These are phyloP conservation scores for Comarum palustre DNA, from an alignment of 306 rosid species.

Conservation along the genomic window DNA sequence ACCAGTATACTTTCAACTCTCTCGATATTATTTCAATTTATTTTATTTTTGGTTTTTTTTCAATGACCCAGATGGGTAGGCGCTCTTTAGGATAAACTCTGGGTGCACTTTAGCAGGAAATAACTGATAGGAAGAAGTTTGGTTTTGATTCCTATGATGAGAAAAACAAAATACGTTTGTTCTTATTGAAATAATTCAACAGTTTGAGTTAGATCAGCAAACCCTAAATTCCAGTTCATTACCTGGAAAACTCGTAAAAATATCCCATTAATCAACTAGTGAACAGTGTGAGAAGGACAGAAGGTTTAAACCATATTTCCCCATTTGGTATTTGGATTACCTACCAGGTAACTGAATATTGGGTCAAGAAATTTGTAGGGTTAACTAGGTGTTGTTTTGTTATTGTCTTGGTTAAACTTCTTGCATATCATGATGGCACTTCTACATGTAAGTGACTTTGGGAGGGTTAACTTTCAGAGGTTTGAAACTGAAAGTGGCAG, in stretches of 20 bases:
- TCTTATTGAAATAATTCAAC: background rate
- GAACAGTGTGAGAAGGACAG: background rate
- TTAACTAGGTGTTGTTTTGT: background rate
- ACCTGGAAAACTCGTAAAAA: background rate
- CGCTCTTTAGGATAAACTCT: constrained; percentile 19
- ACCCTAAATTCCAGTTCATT: background rate
- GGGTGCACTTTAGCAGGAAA: background rate
- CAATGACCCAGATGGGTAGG: background rate
- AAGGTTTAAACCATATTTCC: background rate
- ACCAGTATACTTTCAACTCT: constrained; percentile 25
- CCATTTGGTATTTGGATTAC: background rate
- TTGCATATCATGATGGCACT: background rate
- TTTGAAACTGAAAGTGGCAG: background rate
- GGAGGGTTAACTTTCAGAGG: background rate
- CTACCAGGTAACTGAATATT: background rate
- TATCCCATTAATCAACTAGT: no score
- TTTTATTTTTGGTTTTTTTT: background rate
- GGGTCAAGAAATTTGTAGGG: background rate
- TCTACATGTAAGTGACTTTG: background rate
- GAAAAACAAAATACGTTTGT: background rate
- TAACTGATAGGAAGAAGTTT: constrained; percentile 14
- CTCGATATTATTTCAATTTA: constrained; percentile 6
- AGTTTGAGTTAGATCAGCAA: background rate
- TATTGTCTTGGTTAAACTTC: background rate
- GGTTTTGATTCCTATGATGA: constrained; percentile 10